Evolutionary conservation across 176 grass and related monocot genomes (phyloP), one percentile per base, ranked within the genome.

Genomic region (Avena insularis): DNA sequence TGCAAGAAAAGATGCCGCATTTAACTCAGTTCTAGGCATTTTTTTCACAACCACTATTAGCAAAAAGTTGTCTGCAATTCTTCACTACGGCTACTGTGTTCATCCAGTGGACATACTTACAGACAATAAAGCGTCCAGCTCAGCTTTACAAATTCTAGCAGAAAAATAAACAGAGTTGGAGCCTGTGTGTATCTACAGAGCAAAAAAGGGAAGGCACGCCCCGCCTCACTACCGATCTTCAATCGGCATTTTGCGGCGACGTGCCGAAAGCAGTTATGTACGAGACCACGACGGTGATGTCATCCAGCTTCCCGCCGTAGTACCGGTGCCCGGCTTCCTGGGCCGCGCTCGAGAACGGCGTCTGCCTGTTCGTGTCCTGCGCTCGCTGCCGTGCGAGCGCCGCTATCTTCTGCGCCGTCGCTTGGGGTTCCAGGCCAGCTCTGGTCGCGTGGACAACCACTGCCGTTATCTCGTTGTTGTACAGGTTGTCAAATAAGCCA

Each of bases 251-350:
- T 43, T 43, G 40, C 40, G 21, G 40, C 40, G 21, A 58, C 10
- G 67, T 46, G 35, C 67, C 51, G 16, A 83, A 83, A 43, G 81
- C 81, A 6, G 85, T 90, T 76, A 95, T 77, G n/a, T 88, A 88
- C 4, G 93, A 92, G n/a, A 92, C 93, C 43, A 95, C 82, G n/a
- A 95, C 93, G 13, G 93, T 95, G 29, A 92, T 92, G 78, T 95
- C 93, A 47, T 95, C 93, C 9, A 95, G 78, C 67, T 95, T 95
- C 35, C 93, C 93, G 17, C 93, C 93, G 8, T 95, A 92, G 75
- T 92, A 90, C 17, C 93, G 87, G 82, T 81, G 92, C 27, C 93
- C 93, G 12, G 90, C 93, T 53, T 95, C 88, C 50, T 94, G 90
- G 6, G 93, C 93, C 23, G 90, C 87, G 17, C 81, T 88, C 7